Percentiles rank a stretch among this genome's conserved stretches.
These are phyloP conservation scores for Phialocephala sp. DNA, from an alignment of 2,329 filamentous ascomycete species.

Conservation along the genomic window DNA sequence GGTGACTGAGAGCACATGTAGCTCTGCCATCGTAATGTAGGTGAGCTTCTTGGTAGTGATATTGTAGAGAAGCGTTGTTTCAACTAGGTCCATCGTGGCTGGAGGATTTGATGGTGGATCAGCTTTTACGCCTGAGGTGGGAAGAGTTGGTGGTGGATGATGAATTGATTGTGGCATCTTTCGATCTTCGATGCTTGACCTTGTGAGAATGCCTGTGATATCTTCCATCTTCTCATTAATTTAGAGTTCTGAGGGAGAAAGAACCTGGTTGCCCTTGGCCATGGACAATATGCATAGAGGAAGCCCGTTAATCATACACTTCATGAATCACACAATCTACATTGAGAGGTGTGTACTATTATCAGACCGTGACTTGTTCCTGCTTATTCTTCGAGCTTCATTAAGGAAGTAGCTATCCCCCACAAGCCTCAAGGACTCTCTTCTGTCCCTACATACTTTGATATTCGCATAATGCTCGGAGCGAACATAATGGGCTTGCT, in stretches of 20 bases:
- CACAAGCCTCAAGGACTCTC: background rate
- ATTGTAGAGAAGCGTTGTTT: conserved; percentile 4
- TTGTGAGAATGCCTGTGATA: background rate
- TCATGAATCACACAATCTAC: background rate
- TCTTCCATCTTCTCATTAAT: background rate
- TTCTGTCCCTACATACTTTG: background rate
- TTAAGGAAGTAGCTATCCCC: background rate
- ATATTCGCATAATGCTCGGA: background rate
- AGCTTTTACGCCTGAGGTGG: background rate
- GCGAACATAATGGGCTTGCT: background rate
- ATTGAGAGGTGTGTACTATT: background rate
- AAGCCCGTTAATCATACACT: background rate
- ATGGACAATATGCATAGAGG: background rate
- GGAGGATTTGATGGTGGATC: background rate
- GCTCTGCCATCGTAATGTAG: background rate
- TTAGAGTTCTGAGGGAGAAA: background rate
- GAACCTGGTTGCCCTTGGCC: background rate
- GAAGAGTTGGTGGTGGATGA: background rate
- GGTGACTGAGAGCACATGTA: background rate
- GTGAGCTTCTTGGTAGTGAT: background rate
- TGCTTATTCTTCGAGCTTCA: background rate
- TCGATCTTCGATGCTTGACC: background rate
- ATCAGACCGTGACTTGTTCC: background rate
- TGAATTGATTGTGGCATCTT: background rate
- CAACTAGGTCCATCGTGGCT: background rate